Conservation (phyloP, 2,329 filamentous ascomycete genomes). For the Trichophyton equinum region DNA sequence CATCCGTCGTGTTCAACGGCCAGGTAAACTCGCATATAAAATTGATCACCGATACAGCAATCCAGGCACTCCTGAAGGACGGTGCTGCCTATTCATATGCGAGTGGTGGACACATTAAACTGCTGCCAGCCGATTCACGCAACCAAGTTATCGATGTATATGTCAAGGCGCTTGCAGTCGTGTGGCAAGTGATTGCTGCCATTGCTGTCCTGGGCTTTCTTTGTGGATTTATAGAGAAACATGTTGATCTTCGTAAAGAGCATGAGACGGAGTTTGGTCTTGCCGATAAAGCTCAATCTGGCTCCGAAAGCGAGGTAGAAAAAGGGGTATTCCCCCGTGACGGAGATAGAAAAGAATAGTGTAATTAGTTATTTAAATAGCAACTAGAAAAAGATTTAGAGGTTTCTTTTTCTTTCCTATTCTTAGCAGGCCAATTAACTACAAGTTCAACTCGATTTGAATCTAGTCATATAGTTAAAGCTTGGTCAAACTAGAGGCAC, state of each 20-base stretch:
- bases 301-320: background rate
- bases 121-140: background rate
- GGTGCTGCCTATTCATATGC: slow-evolving; percentile 7
- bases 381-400: too few species aligned
- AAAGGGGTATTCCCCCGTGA: background rate
- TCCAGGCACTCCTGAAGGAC: background rate
- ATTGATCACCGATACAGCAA: background rate
- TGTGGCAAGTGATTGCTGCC: slow-evolving; percentile 7
- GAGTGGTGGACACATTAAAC: background rate
- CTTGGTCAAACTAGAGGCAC: too few species aligned
- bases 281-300: background rate
- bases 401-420: too few species aligned
- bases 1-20: slow-evolving; percentile 23
- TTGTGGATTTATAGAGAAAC: slow-evolving; percentile 1
- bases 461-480: too few species aligned
- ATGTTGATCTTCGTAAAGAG: slow-evolving; percentile 6
- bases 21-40: slow-evolving; percentile 13
- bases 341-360: too few species aligned
- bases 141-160: background rate
- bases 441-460: too few species aligned
- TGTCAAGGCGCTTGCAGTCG: background rate
- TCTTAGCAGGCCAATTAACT: too few species aligned
- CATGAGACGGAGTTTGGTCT: slow-evolving; percentile 9
- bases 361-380: too few species aligned
- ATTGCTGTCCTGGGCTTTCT: slow-evolving; percentile 7